These are phyloP conservation scores for Cinchona pubescens DNA, from an alignment of 257 asterid genomes.

Conservation along the genomic window DNA sequence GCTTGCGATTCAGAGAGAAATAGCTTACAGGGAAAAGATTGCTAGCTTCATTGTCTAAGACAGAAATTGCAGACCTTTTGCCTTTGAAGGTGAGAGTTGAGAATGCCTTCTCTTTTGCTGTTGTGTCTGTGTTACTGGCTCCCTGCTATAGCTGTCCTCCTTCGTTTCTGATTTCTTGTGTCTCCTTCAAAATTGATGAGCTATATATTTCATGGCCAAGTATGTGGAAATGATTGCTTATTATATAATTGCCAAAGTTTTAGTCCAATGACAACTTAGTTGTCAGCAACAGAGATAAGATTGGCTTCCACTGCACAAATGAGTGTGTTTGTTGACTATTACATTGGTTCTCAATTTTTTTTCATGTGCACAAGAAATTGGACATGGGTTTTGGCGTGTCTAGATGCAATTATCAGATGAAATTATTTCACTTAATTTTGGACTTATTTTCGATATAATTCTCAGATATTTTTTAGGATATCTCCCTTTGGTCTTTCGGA, in stretches of 20 bases:
- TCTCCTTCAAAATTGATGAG: not conserved
- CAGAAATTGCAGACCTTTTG: not conserved
- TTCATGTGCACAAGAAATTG: too few relatives aligned
- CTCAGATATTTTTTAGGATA: too few relatives aligned
- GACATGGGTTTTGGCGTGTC: too few relatives aligned
- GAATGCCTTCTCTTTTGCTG: not conserved
- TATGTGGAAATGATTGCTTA: not conserved
- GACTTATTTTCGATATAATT: too few relatives aligned
- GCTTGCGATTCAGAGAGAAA: slow-evolving; percentile 26
- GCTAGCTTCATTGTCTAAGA: slow-evolving; percentile 14
- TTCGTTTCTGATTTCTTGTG: not conserved
- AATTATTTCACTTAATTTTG: too few relatives aligned
- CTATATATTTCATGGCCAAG: too few relatives aligned
- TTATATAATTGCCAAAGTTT: not conserved
- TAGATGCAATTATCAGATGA: too few relatives aligned
- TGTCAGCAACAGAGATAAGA: too few relatives aligned
- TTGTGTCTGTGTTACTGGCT: not conserved
- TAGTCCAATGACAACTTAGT: not conserved
- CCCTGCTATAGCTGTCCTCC: not conserved
- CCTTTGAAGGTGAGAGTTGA: slow-evolving; percentile 25
- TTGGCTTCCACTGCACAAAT: too few relatives aligned
- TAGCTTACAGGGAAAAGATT: slow-evolving; percentile 25
- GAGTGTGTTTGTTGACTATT: too few relatives aligned
- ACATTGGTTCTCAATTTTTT: too few relatives aligned
- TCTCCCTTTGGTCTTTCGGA: too few relatives aligned